phyloP scores from a whole-genome alignment of 2,329 filamentous ascomycete species.

The Hypoxylon sp. region DNA sequence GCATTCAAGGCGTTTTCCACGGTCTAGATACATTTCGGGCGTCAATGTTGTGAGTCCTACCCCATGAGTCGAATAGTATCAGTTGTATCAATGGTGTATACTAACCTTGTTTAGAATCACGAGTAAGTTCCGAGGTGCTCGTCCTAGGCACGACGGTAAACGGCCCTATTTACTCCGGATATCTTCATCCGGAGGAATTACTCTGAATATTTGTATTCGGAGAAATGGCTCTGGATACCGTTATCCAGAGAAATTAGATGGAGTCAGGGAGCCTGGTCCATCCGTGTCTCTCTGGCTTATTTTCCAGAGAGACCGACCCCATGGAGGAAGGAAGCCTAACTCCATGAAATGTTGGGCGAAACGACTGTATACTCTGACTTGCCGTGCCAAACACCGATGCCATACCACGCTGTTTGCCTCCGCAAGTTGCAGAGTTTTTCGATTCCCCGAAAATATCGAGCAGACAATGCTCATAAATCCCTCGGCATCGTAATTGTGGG shows the following conservation, averaged over 20 bases:
- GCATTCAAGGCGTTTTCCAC: slow-evolving; percentile 40
- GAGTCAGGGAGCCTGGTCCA: slow-evolving; percentile 20
- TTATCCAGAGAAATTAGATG: slow-evolving; percentile 19
- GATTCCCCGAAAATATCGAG: slow-evolving; percentile 23
- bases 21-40: slow-evolving; percentile 28
- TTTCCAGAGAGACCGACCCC: slow-evolving; percentile 4
- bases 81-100: neutral
- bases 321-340: slow-evolving; percentile 25
- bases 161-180: slow-evolving; percentile 46
- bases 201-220: slow-evolving; percentile 22
- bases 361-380: slow-evolving; percentile 16
- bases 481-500: slow-evolving; percentile 23
- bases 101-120: slow-evolving; percentile 34
- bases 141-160: slow-evolving; percentile 57
- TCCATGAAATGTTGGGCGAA: slow-evolving; percentile 19
- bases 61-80: neutral
- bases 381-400: slow-evolving; percentile 29
- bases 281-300: slow-evolving; percentile 5
- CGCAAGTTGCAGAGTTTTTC: slow-evolving; percentile 22
- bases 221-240: slow-evolving; percentile 20
- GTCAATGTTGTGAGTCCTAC: slow-evolving; percentile 26
- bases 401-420: slow-evolving; percentile 27
- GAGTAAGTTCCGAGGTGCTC: slow-evolving; percentile 44
- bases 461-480: slow-evolving; percentile 22
- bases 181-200: slow-evolving; percentile 11